Evolutionary conservation across 1,284 basidiomycete species (phyloP), one percentile per base, ranked within the genome.

Genomic region (Meripilus lineatus): DNA sequence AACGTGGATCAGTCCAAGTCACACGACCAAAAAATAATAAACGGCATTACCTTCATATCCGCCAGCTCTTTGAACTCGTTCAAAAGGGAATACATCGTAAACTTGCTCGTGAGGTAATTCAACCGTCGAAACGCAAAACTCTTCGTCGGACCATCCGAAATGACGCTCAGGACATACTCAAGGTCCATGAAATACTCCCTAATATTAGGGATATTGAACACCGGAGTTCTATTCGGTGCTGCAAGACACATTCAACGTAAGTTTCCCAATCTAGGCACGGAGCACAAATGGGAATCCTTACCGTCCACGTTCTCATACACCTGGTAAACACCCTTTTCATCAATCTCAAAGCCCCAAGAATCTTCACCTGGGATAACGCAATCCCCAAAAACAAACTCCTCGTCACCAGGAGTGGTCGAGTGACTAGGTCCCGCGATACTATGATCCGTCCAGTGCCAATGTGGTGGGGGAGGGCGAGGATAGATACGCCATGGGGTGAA

Each of bases 111-210:
- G 10, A 99, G 75, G 59, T 95, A 99, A 68, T 93, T 93, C 52
- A 99, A 74, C 43, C 96, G 71, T 3, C 93, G 77, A 68, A 88
- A 99, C 0, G 96, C 95, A 61, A 97, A 96, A 54, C 88, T 92
- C 69, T 99, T 99, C 4, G 92, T 87, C 0, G 96, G 96, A 0
- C 96, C 95, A 58, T 95, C 90, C 1, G 89, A 81, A 50, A 95
- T 94, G 47, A 93, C 88, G 8, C 74, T 71, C 10, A 94, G 75
- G 7, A 93, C 74, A 59, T 84, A 92, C 62, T 99, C 95, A n/a
- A 99, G 79, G 62, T 99, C 96, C 40, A 89, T 74, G 62, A 96
- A 99, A 64, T 98, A 99, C 62, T 98, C 94, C 51, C 86, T 77
- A 40, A 98, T 87, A 34, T 78, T 82, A 2, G 94, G 94, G 3